A percentile compares a stretch with the other conserved stretches of the same genome.
phyloP scores from a whole-genome alignment of 306 rosid species.

The Sindora glabra region DNA sequence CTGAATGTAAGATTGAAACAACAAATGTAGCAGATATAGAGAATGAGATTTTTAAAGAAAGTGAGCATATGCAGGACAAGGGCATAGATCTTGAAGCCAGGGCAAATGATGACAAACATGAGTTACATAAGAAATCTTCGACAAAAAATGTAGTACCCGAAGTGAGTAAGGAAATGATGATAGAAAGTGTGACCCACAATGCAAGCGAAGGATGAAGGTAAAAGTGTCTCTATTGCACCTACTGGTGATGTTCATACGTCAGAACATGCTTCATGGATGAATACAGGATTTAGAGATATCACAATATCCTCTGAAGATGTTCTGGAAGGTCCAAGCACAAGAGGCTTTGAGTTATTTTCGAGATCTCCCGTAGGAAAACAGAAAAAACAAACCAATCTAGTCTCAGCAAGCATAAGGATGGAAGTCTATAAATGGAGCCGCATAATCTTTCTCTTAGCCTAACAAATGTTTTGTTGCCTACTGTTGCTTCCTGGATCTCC shows the following conservation, averaged over 20 bases:
- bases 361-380: constrained; percentile 71
- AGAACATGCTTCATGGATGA: constrained; percentile 45
- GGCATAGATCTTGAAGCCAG: constrained; percentile 37
- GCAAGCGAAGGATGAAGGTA: constrained; percentile 86
- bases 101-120: constrained; percentile 27
- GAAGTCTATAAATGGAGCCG: constrained; percentile 48
- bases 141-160: constrained; percentile 32
- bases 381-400: constrained; percentile 46
- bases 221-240: constrained; percentile 46
- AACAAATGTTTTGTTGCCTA: constrained; percentile 87
- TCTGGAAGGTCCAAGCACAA: constrained; percentile 81
- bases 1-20: constrained; percentile 19
- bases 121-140: constrained; percentile 31
- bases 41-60: constrained; percentile 24
- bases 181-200: constrained; percentile 17
- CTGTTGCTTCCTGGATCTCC: constrained; percentile 91
- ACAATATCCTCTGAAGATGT: constrained; percentile 34
- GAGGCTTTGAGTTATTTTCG: constrained; percentile 80
- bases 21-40: constrained; percentile 19
- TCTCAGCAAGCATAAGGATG: constrained; percentile 43
- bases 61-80: constrained; percentile 27
- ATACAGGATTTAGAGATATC: constrained; percentile 43
- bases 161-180: constrained; percentile 16
- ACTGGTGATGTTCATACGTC: constrained; percentile 36
- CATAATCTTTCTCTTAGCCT: constrained; percentile 91